Conservation (phyloP, 768 basidiomycete species). For the Boletus barrowsii region DNA sequence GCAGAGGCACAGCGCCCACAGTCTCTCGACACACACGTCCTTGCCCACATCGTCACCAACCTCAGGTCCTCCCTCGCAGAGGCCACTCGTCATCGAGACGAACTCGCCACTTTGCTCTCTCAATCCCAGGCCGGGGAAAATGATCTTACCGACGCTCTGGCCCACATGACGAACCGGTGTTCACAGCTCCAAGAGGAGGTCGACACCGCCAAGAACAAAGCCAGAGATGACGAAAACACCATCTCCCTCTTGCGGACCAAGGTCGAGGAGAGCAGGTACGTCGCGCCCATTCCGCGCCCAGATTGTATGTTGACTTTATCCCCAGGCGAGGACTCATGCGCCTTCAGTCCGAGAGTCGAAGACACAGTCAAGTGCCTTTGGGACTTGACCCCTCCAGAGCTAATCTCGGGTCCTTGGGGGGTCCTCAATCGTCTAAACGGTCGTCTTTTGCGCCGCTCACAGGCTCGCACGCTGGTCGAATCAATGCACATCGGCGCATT, state of each 20-base stretch:
- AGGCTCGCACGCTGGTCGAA: conserved; percentile 44
- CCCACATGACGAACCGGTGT: conserved; percentile 65
- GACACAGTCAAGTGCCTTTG: conserved; percentile 51
- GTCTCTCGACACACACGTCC: conserved; percentile 69
- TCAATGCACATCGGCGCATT: conserved; percentile 62
- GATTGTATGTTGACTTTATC: conserved; percentile 4
- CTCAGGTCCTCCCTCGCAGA: conserved; percentile 64
- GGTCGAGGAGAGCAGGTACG: conserved; percentile 83
- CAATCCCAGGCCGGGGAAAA: conserved; percentile 53
- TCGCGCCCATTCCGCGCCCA: not conserved
- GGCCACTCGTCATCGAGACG: conserved; percentile 70
- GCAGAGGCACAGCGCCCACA: conserved; percentile 35
- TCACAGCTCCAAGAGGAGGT: conserved; percentile 56
- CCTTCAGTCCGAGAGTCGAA: conserved; percentile 72
- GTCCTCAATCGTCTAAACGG: conserved; percentile 60
- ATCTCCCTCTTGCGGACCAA: conserved; percentile 74
- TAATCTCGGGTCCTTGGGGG: conserved; percentile 35
- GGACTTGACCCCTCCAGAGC: conserved; percentile 58
- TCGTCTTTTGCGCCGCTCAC: conserved; percentile 74
- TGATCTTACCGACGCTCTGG: conserved; percentile 59
- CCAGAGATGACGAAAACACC: conserved; percentile 73
- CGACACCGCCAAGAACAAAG: conserved; percentile 45
- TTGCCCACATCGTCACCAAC: conserved; percentile 73
- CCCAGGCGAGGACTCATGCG: conserved; percentile 81
- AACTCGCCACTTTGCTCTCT: conserved; percentile 51